Base-by-base conservation (phyloP, 305 asterid genomes). In the Fraxinus dipetala region DNA sequence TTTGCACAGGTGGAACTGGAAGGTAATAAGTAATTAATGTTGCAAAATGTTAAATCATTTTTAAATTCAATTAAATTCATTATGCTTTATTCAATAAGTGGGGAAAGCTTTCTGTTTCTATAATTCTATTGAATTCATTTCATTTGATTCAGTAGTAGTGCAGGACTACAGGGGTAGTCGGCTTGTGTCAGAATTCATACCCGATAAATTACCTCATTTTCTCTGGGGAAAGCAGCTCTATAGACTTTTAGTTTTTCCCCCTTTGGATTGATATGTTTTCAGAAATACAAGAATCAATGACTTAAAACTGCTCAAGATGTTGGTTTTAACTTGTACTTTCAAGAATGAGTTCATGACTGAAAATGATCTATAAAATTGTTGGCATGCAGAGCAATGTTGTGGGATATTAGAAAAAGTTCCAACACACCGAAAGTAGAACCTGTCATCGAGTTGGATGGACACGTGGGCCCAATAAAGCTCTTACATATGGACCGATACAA, bases 1-100 rank as follows among this genome's bases (percentile, higher is more conserved):
- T 92, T 54, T 93, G 96, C 83, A 87, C 93, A 0, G 98, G 98
- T 85, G 94, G 87, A 86, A 85, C 80, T 75, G 86, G 85, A 84
- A 88, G 98, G 98, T 92, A 84, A 82, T 2, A 56, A 75, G 38
- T 54, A 31, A 74, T 75, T 10, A n/a, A 18, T 69, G 45, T 63
- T 51, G 54, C 63, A 63, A 18, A 77, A 31, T 78, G 9, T 48
- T 5, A 36, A n/a, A 8, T 63, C 6, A 54, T 16, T 10, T 40
- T 54, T 80, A 35, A 22, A 56, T 61, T n/a, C 38, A 65, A 43
- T 16, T 61, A 18, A 61, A 61, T 22, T 61, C 31, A 61, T 61
- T 22, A 8, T 24, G 2, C 32, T 63, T 20, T 63, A 11, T 63
- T 7, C 22, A 59, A n/a, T 18, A 59, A 59, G 24, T n/a, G 69